Evolutionary conservation across 208 protist species (phyloP), one percentile per base, ranked within the genome.

Genomic region (Leishmania tropica): DNA sequence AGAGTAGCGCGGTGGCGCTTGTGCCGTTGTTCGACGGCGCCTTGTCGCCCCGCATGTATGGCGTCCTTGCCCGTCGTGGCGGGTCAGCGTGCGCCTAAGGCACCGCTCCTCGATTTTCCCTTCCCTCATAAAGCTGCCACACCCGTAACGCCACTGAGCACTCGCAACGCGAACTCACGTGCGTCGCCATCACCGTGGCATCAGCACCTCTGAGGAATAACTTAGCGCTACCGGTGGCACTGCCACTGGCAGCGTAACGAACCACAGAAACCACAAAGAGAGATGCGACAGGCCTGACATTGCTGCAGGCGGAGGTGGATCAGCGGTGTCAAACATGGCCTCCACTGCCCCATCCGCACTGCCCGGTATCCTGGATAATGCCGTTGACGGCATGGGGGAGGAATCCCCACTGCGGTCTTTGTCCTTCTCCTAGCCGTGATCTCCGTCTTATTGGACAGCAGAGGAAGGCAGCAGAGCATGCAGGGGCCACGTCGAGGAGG

Each of bases 11-110:
- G 0, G 94, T 98, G n/a, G 94, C 92, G 19, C 87, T 98, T 37
- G 92, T 93, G 76, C 94, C 95, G 15, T 85, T 98, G 35, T 98
- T 98, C 82, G 94, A 98, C 76, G 94, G 93, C 0, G 81, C 86
- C 10, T 48, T 96, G 17, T 97, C 93, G 0, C 95, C 95, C 24
- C 90, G 95, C 40, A 93, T 96, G 89, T 98, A 94, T 81, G 95
- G 88, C 76, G 88, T 97, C 40, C 79, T 96, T 31, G 95, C 91
- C 13, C 88, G 90, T 10, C 91, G 94, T 81, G 86, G 78, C 17
- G 78, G 78, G 5, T 72, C 74, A 1, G 77, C 80, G 48, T 80
- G 72, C 54, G 28, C 47, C 17, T 72, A 40, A 79, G 13, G 15
- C 11, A 17, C 19, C 0, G 1, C 24, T 56, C 5, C 53, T 62